phyloP scores from a whole-genome alignment of 768 basidiomycete species.

The Lentinus brumalis region DNA sequence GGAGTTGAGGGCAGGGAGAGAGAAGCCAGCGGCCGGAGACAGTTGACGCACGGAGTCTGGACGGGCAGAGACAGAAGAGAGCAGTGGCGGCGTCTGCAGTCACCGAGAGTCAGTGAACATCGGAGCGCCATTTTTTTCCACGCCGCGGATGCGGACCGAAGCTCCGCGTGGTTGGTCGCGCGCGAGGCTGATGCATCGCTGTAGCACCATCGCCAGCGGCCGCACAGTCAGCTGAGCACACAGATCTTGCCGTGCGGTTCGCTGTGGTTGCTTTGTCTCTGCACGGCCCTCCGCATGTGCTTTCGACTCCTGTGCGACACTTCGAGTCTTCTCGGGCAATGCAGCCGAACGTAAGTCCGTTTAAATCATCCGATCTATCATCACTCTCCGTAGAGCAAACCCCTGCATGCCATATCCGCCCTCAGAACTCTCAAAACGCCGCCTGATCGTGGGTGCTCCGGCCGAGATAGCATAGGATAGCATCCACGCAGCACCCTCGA shows the following conservation, averaged over 20 bases:
- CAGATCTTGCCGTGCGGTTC: too few relatives aligned
- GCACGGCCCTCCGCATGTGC: background rate
- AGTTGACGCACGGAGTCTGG: slow-evolving; percentile 3
- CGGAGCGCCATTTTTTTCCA: slow-evolving; percentile 16
- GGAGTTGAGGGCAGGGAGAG: background rate
- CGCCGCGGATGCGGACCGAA: slow-evolving; percentile 15
- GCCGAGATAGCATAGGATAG: slow-evolving; percentile 26
- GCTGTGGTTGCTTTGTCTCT: background rate
- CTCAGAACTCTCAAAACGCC: background rate
- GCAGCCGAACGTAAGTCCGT: slow-evolving; percentile 5
- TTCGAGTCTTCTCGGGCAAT: background rate
- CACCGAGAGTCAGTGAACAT: slow-evolving; percentile 10
- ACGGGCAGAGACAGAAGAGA: background rate
- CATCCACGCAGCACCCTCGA: slow-evolving; percentile 5
- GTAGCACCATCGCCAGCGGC: background rate
- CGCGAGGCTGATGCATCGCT: background rate
- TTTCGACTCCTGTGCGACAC: background rate
- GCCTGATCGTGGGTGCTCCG: slow-evolving; percentile 21
- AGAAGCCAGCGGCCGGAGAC: slow-evolving; percentile 1
- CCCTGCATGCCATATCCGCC: slow-evolving; percentile 12
- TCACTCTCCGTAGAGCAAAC: slow-evolving; percentile 9
- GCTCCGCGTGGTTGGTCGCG: background rate
- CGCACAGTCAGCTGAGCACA: background rate
- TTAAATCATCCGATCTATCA: slow-evolving; percentile 16
- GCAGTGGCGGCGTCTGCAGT: background rate